These are phyloP conservation scores for Metschnikowia amazonensis DNA, from an alignment of 805 yeast genomes.

Conservation along the genomic window DNA sequence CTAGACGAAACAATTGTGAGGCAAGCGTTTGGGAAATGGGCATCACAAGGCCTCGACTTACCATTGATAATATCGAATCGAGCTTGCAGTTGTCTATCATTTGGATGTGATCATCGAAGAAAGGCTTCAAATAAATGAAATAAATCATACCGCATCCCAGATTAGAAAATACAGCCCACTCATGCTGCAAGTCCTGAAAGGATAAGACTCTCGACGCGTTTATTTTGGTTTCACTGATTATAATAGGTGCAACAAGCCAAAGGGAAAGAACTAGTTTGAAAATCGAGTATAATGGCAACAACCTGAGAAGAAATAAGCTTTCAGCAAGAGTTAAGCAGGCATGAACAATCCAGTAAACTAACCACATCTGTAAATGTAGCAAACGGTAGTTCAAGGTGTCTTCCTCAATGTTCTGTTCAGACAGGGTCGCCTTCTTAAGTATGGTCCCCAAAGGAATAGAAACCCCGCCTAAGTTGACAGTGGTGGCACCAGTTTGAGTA, in stretches of 20 bases:
- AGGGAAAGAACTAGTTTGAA: conserved; percentile 55
- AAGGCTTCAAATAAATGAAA: conserved; percentile 26
- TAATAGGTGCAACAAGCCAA: conserved; percentile 47
- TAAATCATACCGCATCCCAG: conserved; percentile 34
- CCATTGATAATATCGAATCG: conserved; percentile 8
- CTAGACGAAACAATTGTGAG: background rate
- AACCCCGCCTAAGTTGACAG: conserved; percentile 36
- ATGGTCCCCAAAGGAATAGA: conserved; percentile 37
- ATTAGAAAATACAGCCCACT: conserved; percentile 26
- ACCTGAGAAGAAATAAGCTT: conserved; percentile 41
- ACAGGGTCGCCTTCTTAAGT: conserved; percentile 27
- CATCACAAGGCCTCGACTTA: conserved; percentile 8
- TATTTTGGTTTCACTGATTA: conserved; percentile 39
- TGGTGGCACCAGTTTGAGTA: conserved; percentile 26
- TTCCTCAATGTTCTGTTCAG: conserved; percentile 15
- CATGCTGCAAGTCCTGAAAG: conserved; percentile 18
- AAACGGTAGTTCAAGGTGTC: conserved; percentile 23
- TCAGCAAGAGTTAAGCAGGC: conserved; percentile 42
- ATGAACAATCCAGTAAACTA: conserved; percentile 61
- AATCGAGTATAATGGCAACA: conserved; percentile 22
- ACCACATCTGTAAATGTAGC: conserved; percentile 38
- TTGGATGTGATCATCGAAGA: conserved; percentile 23
- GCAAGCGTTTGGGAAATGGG: background rate
- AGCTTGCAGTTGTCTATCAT: conserved; percentile 9
- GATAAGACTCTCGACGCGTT: conserved; percentile 11